Evolutionary conservation across 768 basidiomycete genomes (phyloP).

Genomic region (Clitopilus hobsonii): DNA sequence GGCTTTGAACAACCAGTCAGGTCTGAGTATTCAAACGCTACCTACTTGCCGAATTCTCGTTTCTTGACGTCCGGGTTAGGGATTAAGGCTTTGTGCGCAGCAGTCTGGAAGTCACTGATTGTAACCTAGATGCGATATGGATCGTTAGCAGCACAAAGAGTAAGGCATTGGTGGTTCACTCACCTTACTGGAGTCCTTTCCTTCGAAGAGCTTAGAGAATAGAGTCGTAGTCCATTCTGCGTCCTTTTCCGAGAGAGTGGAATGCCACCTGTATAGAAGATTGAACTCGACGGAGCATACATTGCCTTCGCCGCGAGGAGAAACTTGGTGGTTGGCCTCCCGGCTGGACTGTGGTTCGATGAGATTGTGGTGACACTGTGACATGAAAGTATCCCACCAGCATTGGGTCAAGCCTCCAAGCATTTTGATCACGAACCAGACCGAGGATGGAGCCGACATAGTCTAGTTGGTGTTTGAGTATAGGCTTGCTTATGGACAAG

Average conservation of each 20-base stretch:
- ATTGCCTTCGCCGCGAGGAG: slow-evolving; percentile 69
- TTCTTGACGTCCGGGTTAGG: slow-evolving; percentile 30
- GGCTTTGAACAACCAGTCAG: background rate
- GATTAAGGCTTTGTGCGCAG: slow-evolving; percentile 23
- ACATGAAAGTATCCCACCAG: slow-evolving; percentile 31
- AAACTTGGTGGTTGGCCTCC: slow-evolving; percentile 43
- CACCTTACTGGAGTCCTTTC: slow-evolving; percentile 36
- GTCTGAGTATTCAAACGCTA: background rate
- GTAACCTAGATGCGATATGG: slow-evolving; percentile 20
- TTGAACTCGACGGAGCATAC: slow-evolving; percentile 77
- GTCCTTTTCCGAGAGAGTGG: slow-evolving; percentile 52
- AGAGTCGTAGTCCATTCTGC: slow-evolving; percentile 45
- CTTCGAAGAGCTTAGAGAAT: slow-evolving; percentile 41
- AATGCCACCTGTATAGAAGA: slow-evolving; percentile 61
- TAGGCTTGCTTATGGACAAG: background rate
- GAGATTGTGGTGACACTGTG: background rate
- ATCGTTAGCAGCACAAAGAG: background rate
- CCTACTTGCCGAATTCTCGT: slow-evolving; percentile 56
- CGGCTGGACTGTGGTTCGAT: slow-evolving; percentile 39
- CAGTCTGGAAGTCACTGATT: slow-evolving; percentile 30
- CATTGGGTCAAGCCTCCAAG: slow-evolving; percentile 70
- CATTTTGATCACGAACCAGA: slow-evolving; percentile 54
- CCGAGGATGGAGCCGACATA: slow-evolving; percentile 76
- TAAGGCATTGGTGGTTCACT: slow-evolving; percentile 2
- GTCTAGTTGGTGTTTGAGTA: slow-evolving; percentile 28